Evolutionary conservation across 2,329 filamentous ascomycete genomes (phyloP).

Genomic region (Verticillium isaacii): DNA sequence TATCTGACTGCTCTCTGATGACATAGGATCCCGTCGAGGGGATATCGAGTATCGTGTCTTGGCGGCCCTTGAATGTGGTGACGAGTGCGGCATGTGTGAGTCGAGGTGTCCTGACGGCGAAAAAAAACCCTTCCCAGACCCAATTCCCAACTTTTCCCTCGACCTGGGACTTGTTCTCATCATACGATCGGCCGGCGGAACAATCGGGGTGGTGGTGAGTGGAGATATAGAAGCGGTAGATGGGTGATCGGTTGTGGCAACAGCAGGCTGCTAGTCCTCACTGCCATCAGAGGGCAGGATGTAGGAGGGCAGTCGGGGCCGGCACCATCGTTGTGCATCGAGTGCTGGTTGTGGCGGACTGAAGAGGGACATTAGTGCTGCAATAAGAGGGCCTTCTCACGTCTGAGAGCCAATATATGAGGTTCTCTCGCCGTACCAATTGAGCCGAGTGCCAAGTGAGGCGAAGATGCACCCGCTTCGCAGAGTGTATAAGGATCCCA

Average conservation of each 20-base stretch:
- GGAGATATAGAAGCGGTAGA: constrained; percentile 7
- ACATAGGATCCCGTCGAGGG: constrained; percentile 17
- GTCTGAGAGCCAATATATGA: background rate
- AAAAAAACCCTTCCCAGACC: constrained; percentile 17
- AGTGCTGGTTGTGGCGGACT: background rate
- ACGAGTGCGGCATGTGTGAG: constrained; percentile 19
- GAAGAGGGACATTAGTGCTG: background rate
- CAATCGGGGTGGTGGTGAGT: constrained; percentile 4
- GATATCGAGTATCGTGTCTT: constrained; percentile 23
- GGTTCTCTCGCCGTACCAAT: background rate
- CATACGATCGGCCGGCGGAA: constrained; percentile 6
- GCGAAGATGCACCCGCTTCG: background rate
- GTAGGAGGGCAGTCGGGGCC: background rate
- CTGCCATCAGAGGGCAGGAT: constrained; percentile 4
- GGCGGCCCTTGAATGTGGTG: constrained; percentile 13
- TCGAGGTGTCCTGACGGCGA: constrained; percentile 15
- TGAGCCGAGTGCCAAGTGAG: background rate
- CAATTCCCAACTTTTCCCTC: constrained; percentile 12
- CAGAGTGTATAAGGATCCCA: background rate
- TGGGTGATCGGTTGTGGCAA: constrained; percentile 3
- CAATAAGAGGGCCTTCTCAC: background rate
- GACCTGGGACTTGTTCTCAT: constrained; percentile 13
- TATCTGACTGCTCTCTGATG: constrained; percentile 19
- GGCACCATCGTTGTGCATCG: background rate
- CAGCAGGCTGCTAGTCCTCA: constrained; percentile 5